Evolutionary conservation across 2,329 filamentous ascomycete species (phyloP).

Genomic region (Aureobasidium sp.): DNA sequence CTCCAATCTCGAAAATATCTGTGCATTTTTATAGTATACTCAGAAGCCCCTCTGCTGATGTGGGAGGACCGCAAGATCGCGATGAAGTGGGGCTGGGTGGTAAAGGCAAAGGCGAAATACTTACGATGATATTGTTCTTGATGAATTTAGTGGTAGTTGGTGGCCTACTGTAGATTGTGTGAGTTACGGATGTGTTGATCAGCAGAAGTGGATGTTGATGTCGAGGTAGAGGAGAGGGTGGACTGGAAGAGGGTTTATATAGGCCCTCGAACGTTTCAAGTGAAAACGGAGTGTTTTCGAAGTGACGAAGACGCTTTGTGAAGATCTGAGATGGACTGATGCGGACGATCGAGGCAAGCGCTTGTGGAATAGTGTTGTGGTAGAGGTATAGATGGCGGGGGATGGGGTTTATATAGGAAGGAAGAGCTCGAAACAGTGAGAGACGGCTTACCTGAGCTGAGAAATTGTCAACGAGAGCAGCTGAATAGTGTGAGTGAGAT

Average conservation of each 20-base stretch:
- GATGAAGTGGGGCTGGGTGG: neutral
- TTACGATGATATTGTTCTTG: neutral
- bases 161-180: neutral
- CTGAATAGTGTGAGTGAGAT: too few relatives aligned
- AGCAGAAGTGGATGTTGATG: neutral
- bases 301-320: neutral
- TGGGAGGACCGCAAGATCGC: neutral
- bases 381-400: neutral
- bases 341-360: neutral
- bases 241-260: neutral
- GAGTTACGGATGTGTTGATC: neutral
- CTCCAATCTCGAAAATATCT: neutral
- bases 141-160: neutral
- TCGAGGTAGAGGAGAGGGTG: neutral
- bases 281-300: neutral
- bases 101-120: neutral
- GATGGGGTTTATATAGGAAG: too few relatives aligned
- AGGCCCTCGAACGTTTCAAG: neutral
- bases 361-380: neutral
- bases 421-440: too few relatives aligned
- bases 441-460: too few relatives aligned
- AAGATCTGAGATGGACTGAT: neutral
- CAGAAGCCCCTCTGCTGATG: neutral
- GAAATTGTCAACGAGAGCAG: too few relatives aligned
- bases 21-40: neutral